These are phyloP conservation scores for Nepenthes alata DNA, from an alignment of 179 eudicot species.

Conservation along the genomic window DNA sequence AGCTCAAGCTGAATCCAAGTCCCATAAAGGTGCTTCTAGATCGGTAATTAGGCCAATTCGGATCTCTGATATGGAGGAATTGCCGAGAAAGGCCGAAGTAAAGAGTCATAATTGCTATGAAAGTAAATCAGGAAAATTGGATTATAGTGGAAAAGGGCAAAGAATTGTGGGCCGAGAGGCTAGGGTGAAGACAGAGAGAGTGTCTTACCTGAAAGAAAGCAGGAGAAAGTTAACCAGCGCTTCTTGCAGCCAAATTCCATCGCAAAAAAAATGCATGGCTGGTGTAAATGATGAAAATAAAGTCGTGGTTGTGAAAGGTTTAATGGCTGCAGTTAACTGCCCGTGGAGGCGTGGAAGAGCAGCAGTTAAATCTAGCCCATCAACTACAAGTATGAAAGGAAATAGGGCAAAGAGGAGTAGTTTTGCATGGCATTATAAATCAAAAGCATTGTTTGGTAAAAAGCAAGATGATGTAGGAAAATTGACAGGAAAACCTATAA, in stretches of 20 bases:
- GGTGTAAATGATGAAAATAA: slow-evolving; percentile 7
- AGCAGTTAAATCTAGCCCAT: slow-evolving; percentile 5
- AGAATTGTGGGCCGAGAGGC: slow-evolving; percentile 10
- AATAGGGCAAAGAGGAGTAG: slow-evolving; percentile 16
- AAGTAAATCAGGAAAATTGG: slow-evolving; percentile 1
- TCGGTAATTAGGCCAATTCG: slow-evolving; percentile 3
- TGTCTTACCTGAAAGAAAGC: slow-evolving; percentile 18
- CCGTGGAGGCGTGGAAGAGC: slow-evolving; percentile 22
- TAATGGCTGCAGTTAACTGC: slow-evolving; percentile 27
- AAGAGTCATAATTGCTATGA: slow-evolving; percentile 3
- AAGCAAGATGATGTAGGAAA: slow-evolving; percentile 5
- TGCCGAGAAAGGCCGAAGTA: slow-evolving; percentile 2
- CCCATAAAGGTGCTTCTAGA: slow-evolving; percentile 10
- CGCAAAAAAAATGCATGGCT: slow-evolving; percentile 8
- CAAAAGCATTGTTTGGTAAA: slow-evolving; percentile 12
- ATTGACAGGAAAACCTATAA: slow-evolving; percentile 8
- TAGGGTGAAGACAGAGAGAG: slow-evolving; percentile 14
- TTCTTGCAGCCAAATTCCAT: slow-evolving; percentile 4
- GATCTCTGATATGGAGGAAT: slow-evolving; percentile 2
- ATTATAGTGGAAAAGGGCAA: slow-evolving; percentile 5
- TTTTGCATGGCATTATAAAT: slow-evolving; percentile 10
- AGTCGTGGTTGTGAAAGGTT: slow-evolving; percentile 24
- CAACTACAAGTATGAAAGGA: slow-evolving; percentile 11
- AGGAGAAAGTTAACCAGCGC: slow-evolving; percentile 10
- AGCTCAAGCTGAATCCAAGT: slow-evolving; percentile 6